Evolutionary conservation across 352 stramenopile species (phyloP), one percentile per base, ranked within the genome.

Genomic region (Aphanomyces cochlioides): DNA sequence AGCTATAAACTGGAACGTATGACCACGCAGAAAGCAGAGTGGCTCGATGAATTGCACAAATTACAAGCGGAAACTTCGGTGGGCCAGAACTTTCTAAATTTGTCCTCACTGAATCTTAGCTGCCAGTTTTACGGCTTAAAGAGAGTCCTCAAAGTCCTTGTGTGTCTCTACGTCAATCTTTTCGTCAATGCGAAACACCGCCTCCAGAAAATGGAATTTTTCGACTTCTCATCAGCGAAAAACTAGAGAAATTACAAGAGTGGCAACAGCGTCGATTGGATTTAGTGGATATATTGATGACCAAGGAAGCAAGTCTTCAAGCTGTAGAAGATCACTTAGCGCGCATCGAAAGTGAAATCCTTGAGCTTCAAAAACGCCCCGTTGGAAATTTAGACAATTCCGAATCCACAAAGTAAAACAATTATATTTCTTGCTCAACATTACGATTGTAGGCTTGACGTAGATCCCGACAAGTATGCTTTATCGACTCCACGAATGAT

Each of bases 1-100:
- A 91, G 83, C 0, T 79, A 90, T 66, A 89, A 89, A 50, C 67
- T 93, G 1, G 82, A 93, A 72, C 75, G 82, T 17, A 83, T 87
- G 58, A 90, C 90, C 21, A 81, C 89, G 38, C 78, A 91, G 61
- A 90, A 91, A 56, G 85, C 90, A 43, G 85, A 93, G 36, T 80
- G 90, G 50, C 75, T 88, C 43, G 79, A 86, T 39, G 82, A 91
- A 67, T 87, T 93, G 19, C 64, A 70, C 5, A 60, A 47, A 17
- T 34, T 70, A 2, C 19, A 61, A 19, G 54, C 54, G 43, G 38
- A 41, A 53, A 47, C 28, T 7, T 45, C 15, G 17, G 17, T 13
- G n/a, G 17, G 12, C 53, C 10, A 2, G 13, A 15, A 5, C 58
- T 66, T 66, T 36, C 37, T 12, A 80, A 85, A 75, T 47, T 76